Evolutionary conservation across 768 basidiomycete genomes (phyloP), one percentile per base, ranked within the genome.

Genomic region (Collybiopsis confluens): DNA sequence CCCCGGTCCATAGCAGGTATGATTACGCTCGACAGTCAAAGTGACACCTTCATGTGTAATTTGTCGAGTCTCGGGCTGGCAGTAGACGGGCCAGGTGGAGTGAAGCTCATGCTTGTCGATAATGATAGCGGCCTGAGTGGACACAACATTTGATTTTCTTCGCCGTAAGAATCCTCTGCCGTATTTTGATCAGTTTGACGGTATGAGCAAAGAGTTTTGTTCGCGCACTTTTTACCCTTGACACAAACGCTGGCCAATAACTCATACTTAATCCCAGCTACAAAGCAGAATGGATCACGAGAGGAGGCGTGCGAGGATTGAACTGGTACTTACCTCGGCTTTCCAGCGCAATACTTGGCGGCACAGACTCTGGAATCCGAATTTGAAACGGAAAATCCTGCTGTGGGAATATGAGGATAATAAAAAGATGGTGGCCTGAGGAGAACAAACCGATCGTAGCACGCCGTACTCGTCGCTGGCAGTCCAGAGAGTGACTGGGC

Each of bases 91-190:
- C 94, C 94, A 97, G 1, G 90, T 86, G 3, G 92, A 88, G 63
- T 96, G 93, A 6, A 95, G 73, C 59, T 96, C 94, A 63, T 96
- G 93, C 68, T 96, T 97, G 74, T 92, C 89, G 61, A 97, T 90
- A 57, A 85, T 81, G 42, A 97, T 86, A 11, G 78, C 72, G 30
- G 88, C 81, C 18, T 81, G 75, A 11, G 84, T 80, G n/a, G 85
- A 81, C 27, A 82, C 69, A 40, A 90, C 79, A 20, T 80, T 74
- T 1, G 86, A 80, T 62, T 90, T 87, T 60, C 88, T 84, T 57
- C 87, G 84, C 33, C 91, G 90, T 53, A 96, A 79, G 65, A 95
- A 85, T 5, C 90, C 84, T 64, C 90, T 91, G 64, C 16, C n/a
- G 37, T 30, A 20, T 20, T n/a, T 8, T 3, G 30, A 18, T 28